phyloP scores from a whole-genome alignment of 2,329 filamentous ascomycete species.

The Clonostachys rosea region DNA sequence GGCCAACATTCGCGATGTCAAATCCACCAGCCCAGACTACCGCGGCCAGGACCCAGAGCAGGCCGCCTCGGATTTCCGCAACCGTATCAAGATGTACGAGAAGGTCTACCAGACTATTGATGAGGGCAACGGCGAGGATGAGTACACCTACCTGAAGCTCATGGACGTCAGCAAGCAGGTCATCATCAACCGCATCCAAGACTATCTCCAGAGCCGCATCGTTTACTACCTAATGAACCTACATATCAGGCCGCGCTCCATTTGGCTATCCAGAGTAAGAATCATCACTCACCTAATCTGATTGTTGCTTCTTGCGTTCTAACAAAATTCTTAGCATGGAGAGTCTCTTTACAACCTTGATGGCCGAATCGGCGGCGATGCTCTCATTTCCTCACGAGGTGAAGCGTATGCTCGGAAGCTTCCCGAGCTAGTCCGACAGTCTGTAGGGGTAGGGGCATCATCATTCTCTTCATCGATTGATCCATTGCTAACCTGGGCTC shows the following conservation, averaged over 20 bases:
- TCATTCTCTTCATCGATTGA: conserved; percentile 14
- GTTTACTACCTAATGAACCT: conserved; percentile 99
- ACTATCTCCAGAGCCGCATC: conserved; percentile 92
- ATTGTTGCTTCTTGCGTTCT: background rate
- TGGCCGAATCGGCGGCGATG: conserved; percentile 90
- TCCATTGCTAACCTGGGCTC: conserved; percentile 2
- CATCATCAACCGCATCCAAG: conserved; percentile 95
- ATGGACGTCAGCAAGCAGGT: conserved; percentile 95
- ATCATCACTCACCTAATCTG: background rate
- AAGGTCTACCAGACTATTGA: conserved; percentile 94
- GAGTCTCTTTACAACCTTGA: conserved; percentile 90
- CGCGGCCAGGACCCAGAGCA: conserved; percentile 87
- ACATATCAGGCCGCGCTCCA: conserved; percentile 92
- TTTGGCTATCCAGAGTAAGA: conserved; percentile 90
- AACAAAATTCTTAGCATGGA: conserved; percentile 61
- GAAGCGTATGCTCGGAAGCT: conserved; percentile 83
- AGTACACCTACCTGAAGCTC: conserved; percentile 93
- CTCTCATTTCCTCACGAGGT: conserved; percentile 78
- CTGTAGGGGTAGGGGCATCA: conserved; percentile 67
- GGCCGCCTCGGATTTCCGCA: conserved; percentile 86
- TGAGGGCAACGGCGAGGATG: conserved; percentile 70
- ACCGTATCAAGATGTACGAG: conserved; percentile 95
- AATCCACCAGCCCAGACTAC: conserved; percentile 95
- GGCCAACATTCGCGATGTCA: conserved; percentile 97
- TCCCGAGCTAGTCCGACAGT: conserved; percentile 78